Conservation (phyloP, 768 basidiomycete species). For the Coprinellus micaceus region DNA sequence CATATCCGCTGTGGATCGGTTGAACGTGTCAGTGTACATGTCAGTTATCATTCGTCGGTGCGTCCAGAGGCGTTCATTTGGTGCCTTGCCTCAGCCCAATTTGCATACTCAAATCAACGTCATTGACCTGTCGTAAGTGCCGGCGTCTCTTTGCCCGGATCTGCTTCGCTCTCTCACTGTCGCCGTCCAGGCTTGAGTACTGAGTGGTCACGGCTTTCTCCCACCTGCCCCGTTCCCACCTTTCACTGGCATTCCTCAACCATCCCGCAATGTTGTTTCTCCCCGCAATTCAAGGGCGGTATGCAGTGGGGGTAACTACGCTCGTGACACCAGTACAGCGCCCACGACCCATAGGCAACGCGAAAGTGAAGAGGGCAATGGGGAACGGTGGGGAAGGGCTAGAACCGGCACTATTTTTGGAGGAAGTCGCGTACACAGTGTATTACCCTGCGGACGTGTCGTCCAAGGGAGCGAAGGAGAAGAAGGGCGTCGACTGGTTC, state of each 20-base stretch:
- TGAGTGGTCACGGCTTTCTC: not conserved
- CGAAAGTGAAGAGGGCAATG: constrained; percentile 34
- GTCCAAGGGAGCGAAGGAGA: constrained; percentile 19
- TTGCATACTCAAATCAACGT: too few relatives aligned
- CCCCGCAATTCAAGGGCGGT: constrained; percentile 40
- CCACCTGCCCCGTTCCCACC: not conserved
- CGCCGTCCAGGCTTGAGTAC: too few relatives aligned
- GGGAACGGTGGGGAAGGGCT: constrained; percentile 9
- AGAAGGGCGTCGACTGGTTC: constrained; percentile 53
- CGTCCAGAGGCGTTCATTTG: too few relatives aligned
- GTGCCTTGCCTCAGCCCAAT: too few relatives aligned
- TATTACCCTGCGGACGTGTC: constrained; percentile 58
- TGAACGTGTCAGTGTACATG: too few relatives aligned
- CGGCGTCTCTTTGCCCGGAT: too few relatives aligned
- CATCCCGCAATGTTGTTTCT: constrained; percentile 39
- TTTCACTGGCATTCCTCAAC: not conserved
- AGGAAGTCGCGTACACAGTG: constrained; percentile 61
- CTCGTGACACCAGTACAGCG: constrained; percentile 46
- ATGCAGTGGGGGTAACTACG: constrained; percentile 57
- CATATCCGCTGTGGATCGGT: too few relatives aligned
- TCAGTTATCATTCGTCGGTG: too few relatives aligned
- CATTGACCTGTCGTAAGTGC: too few relatives aligned
- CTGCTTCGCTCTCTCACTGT: too few relatives aligned
- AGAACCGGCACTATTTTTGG: constrained; percentile 47
- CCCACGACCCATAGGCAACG: constrained; percentile 35